A percentile compares a stretch with the other conserved stretches of the same genome.
phyloP scores from a whole-genome alignment of 495 filamentous ascomycete species.

The Rhizodiscina lignyota region DNA sequence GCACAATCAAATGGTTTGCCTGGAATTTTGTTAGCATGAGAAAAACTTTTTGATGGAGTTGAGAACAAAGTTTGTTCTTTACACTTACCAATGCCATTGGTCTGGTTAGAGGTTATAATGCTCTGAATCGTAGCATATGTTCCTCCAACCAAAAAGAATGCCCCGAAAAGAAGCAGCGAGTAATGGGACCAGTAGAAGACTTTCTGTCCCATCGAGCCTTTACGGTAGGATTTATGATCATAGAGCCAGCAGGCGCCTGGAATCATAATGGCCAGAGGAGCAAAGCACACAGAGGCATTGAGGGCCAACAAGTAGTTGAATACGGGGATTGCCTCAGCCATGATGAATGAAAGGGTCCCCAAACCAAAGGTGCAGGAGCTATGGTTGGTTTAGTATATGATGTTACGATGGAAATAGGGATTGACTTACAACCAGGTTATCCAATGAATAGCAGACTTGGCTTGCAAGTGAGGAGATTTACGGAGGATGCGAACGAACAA shows the following conservation, averaged over 20 bases:
- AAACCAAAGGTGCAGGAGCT: constrained; percentile 37
- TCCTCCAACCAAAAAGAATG: constrained; percentile 20
- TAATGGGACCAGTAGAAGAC: neutral
- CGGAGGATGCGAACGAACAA: constrained; percentile 46
- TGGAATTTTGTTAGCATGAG: too few relatives aligned
- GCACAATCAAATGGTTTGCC: too few relatives aligned
- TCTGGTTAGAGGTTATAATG: constrained; percentile 22
- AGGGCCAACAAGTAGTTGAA: constrained; percentile 43
- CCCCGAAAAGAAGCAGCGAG: constrained; percentile 8
- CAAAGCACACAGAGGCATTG: constrained; percentile 4
- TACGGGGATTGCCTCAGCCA: constrained; percentile 55
- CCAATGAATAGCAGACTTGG: constrained; percentile 31
- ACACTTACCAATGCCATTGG: too few relatives aligned
- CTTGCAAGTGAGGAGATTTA: constrained; percentile 41
- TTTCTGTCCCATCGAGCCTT: constrained; percentile 12
- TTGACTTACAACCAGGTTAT: constrained; percentile 43
- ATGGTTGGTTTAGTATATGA: too few relatives aligned
- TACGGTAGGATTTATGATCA: constrained; percentile 23
- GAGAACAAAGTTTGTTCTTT: too few relatives aligned
- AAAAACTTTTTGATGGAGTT: too few relatives aligned
- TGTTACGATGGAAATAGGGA: too few relatives aligned
- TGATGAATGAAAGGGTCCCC: constrained; percentile 53
- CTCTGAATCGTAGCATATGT: constrained; percentile 20
- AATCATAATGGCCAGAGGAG: constrained; percentile 19
- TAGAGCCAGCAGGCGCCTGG: constrained; percentile 31